Percentiles rank a stretch among this genome's conserved stretches.
Conservation (phyloP, 495 filamentous ascomycete genomes). For the Penicillium steckii region DNA sequence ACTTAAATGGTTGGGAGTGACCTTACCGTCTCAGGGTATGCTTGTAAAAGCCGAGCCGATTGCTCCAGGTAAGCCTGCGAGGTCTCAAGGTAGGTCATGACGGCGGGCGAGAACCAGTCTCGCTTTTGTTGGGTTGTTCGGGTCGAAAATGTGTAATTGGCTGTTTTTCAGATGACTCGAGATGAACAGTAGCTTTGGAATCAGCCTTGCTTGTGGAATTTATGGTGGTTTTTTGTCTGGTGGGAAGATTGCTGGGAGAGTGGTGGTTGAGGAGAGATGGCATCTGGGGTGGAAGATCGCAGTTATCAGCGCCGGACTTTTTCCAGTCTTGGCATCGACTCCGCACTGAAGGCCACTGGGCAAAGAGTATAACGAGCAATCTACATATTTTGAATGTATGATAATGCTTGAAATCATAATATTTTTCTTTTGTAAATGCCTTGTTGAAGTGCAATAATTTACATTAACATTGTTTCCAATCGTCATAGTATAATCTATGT, state of each 20-base stretch:
- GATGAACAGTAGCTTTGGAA: background rate
- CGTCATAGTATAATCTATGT: too few relatives aligned
- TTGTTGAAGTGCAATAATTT: too few relatives aligned
- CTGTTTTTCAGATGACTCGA: background rate
- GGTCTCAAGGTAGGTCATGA: slow-evolving; percentile 62
- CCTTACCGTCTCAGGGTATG: slow-evolving; percentile 62
- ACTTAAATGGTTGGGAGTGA: background rate
- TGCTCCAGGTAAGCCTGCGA: slow-evolving; percentile 63
- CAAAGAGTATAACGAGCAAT: too few relatives aligned
- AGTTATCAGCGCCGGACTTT: slow-evolving; percentile 28
- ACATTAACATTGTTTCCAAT: too few relatives aligned
- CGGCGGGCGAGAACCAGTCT: slow-evolving; percentile 20
- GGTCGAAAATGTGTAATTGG: background rate
- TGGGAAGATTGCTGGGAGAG: background rate
- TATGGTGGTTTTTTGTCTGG: background rate
- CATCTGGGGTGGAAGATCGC: slow-evolving; percentile 10
- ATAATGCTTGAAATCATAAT: too few relatives aligned
- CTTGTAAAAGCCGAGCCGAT: slow-evolving; percentile 59
- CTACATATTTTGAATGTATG: too few relatives aligned
- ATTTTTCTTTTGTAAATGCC: too few relatives aligned
- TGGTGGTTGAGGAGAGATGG: slow-evolving; percentile 5
- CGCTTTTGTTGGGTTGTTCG: slow-evolving; percentile 9
- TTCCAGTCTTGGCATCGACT: slow-evolving; percentile 29
- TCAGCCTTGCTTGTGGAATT: background rate
- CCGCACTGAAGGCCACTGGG: background rate